Base-by-base conservation (phyloP, 768 basidiomycete species). In the Trametes punicea region DNA sequence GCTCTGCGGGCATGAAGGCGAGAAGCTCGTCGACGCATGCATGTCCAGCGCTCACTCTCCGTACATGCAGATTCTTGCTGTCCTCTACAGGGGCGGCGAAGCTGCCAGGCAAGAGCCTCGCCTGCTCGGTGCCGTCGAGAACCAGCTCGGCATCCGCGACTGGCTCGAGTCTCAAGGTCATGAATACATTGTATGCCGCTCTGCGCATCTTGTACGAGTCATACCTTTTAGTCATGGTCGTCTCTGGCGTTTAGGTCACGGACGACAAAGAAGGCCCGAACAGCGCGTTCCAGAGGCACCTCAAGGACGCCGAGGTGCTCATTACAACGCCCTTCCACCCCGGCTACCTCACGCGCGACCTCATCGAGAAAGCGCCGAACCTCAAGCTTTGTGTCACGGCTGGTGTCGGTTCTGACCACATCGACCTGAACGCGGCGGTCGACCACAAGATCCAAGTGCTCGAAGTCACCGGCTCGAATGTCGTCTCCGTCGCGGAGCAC, bases 381-480 rank as follows among this genome's bases (percentile, higher is more conserved):
- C 81, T 97, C 58, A 95, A 93, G 73, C 70, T 95, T 53, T 90
- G 88, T 66, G 81, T 95, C 65, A 97, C 93, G 21, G 93, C 93
- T 56, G 91, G 90, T 69, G 91, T 93, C 44, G 90, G 92, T 15
- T 91, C 88, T 15, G 93, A 94, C 73, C 91, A 90, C 75, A 84
- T 93, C 61, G 93, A 95, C 69, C 81, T 96, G 57, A 85, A 94
- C 70, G 88, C 91, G 20, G 88, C 90, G 23, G 91, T 91, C 61
- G 83, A 91, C 69, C 76, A 81, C 63, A 77, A 80, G 57, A 84
- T 94, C 64, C 87, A 91, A 67, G 93, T 64, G 51, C 51, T 51
- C 51, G 59, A 82, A 74, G 88, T 94, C 26, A 87, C 91, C 25
- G 93, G 93, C 30, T 91, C 88, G 29, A 95, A 93, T 65, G 93